Evolutionary conservation across 2,329 filamentous ascomycete genomes (phyloP).

Genomic region (Hymenoscyphus linearis): DNA sequence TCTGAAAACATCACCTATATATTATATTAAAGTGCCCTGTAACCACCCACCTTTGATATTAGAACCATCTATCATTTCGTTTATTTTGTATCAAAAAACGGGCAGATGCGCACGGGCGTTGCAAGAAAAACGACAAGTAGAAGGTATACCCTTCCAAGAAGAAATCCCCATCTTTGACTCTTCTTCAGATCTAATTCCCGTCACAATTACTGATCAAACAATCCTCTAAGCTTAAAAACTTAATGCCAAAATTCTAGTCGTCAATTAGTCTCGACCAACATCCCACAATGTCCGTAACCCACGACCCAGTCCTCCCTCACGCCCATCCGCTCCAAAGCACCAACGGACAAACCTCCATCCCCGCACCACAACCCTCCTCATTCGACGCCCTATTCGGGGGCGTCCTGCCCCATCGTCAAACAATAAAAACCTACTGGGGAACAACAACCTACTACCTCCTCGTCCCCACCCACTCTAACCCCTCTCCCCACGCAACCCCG

Average conservation of each 20-base stretch:
- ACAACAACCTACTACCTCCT: constrained; percentile 15
- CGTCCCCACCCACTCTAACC: constrained; percentile 3
- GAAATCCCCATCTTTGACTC: not conserved
- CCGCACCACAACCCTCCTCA: constrained; percentile 10
- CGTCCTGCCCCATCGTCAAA: constrained; percentile 12
- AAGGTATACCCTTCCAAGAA: not conserved
- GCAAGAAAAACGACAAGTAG: not conserved
- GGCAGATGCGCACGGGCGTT: not conserved
- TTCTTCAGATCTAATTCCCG: not conserved
- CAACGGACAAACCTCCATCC: constrained; percentile 14
- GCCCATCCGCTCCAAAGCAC: constrained; percentile 4
- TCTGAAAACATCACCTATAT: too few relatives aligned
- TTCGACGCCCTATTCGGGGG: constrained; percentile 14
- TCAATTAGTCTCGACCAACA: not conserved
- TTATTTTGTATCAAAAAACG: not conserved
- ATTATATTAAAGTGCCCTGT: too few relatives aligned
- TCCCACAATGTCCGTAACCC: not conserved
- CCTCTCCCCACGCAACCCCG: constrained; percentile 20
- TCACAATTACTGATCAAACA: too few relatives aligned
- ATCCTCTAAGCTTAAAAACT: too few relatives aligned
- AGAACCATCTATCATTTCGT: not conserved
- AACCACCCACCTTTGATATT: too few relatives aligned
- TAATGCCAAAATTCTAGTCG: too few relatives aligned
- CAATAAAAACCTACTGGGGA: constrained; percentile 11
- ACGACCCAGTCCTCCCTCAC: constrained; percentile 6